A percentile compares a stretch with the other conserved stretches of the same genome.
Conservation (phyloP, 805 yeast species). For the Wickerhamiella azymoides region DNA sequence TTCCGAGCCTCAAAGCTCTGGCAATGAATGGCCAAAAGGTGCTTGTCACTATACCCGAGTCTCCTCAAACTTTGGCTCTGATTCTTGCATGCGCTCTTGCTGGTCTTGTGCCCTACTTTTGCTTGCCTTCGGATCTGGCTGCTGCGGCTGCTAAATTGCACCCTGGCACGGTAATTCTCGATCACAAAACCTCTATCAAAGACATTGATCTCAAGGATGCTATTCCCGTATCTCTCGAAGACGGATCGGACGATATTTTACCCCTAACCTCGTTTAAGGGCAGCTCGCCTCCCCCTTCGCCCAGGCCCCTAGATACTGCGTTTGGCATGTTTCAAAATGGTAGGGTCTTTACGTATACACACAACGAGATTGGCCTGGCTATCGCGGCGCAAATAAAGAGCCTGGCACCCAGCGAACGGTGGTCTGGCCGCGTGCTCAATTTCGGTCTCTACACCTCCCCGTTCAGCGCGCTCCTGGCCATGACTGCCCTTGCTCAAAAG, state of each 20-base stretch:
- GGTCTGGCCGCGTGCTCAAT: slow-evolving; percentile 24
- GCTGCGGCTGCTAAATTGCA: slow-evolving; percentile 5
- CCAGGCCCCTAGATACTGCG: background rate
- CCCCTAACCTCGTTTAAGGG: slow-evolving; percentile 7
- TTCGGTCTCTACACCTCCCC: slow-evolving; percentile 20
- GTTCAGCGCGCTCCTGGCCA: slow-evolving; percentile 20
- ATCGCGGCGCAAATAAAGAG: slow-evolving; percentile 27
- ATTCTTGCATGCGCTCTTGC: slow-evolving; percentile 16
- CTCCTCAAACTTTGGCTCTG: slow-evolving; percentile 14
- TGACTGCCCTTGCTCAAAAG: slow-evolving; percentile 23
- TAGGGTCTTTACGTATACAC: slow-evolving; percentile 9
- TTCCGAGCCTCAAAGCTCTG: background rate
- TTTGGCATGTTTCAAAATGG: background rate
- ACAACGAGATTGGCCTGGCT: slow-evolving; percentile 23
- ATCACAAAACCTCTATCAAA: background rate
- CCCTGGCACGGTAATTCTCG: slow-evolving; percentile 7
- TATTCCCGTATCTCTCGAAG: slow-evolving; percentile 1
- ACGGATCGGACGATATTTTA: slow-evolving; percentile 1
- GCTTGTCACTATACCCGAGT: slow-evolving; percentile 9
- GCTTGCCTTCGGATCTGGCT: slow-evolving; percentile 1
- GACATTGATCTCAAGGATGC: slow-evolving; percentile 3
- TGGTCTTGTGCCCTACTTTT: slow-evolving; percentile 9
- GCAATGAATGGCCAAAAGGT: slow-evolving; percentile 1
- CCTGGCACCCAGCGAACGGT: slow-evolving; percentile 22
- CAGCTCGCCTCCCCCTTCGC: background rate